Conservation (phyloP, 768 basidiomycete genomes). For the Paxillus rubicundulus region DNA sequence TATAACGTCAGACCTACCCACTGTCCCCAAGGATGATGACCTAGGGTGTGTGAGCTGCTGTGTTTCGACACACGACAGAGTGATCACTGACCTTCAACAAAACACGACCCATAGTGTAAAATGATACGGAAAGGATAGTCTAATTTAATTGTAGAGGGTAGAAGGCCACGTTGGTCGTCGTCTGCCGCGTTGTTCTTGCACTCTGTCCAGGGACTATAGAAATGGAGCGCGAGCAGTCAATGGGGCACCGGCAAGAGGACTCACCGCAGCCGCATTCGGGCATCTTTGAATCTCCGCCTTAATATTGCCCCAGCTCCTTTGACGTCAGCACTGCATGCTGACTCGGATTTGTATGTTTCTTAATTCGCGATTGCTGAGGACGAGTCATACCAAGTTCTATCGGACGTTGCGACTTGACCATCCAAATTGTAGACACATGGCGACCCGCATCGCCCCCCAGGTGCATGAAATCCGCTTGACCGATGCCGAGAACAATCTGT, state of each 20-base stretch:
- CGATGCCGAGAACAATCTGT: conserved; percentile 65
- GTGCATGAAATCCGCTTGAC: conserved; percentile 53
- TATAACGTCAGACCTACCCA: conserved; percentile 55
- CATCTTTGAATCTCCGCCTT: conserved; percentile 24
- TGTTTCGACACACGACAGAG: neutral
- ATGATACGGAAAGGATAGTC: neutral
- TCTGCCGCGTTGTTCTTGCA: conserved; percentile 12
- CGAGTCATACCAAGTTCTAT: neutral
- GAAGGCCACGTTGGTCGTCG: neutral
- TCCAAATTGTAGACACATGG: conserved; percentile 24
- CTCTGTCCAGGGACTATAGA: conserved; percentile 4
- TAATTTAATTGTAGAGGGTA: neutral
- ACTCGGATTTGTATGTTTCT: neutral
- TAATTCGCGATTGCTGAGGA: neutral
- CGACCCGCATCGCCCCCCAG: conserved; percentile 32
- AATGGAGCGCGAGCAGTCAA: conserved; percentile 12
- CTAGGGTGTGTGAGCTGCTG: conserved; percentile 40
- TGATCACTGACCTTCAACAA: conserved; percentile 65
- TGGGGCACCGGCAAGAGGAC: conserved; percentile 18
- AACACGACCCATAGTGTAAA: conserved; percentile 70
- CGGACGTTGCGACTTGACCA: neutral
- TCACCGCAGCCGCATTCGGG: conserved; percentile 14
- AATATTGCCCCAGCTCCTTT: conserved; percentile 6
- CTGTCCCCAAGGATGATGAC: conserved; percentile 99
- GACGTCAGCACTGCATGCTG: neutral